These are phyloP conservation scores for Sphagnum contortum DNA, from an alignment of 225 moss, liverwort and hornwort species.

Conservation along the genomic window DNA sequence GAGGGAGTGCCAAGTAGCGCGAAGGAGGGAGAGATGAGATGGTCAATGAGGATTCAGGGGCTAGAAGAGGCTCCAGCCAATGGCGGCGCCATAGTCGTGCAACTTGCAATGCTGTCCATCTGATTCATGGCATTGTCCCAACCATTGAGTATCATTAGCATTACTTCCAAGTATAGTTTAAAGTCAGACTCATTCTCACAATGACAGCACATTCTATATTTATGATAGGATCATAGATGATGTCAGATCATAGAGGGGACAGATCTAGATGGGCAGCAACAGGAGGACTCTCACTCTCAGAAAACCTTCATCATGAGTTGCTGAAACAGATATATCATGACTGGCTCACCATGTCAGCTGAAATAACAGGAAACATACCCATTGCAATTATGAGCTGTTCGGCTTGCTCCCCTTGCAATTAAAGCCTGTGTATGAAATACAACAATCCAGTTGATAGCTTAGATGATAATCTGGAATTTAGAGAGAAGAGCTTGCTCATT, in stretches of 20 bases:
- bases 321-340: too few relatives aligned
- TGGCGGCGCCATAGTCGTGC: constrained; percentile 91
- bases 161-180: neutral
- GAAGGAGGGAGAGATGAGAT: constrained; percentile 66
- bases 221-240: too few relatives aligned
- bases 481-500: too few relatives aligned
- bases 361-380: constrained; percentile 33
- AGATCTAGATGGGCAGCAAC: too few relatives aligned
- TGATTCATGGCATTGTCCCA: constrained; percentile 5
- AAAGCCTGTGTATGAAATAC: constrained; percentile 43
- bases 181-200: too few relatives aligned
- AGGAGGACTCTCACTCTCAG: too few relatives aligned
- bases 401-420: constrained; percentile 77
- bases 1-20: constrained; percentile 86
- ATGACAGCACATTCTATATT: too few relatives aligned
- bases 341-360: too few relatives aligned
- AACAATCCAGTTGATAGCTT: neutral
- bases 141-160: neutral
- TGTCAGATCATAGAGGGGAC: too few relatives aligned
- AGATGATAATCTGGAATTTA: too few relatives aligned
- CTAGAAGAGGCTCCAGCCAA: constrained; percentile 86
- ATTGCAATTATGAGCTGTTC: constrained; percentile 68
- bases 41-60: constrained; percentile 50
- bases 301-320: too few relatives aligned
- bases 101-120: constrained; percentile 88